Conservation (phyloP, 108 stramenopile genomes). For the Parietichytrium sp. region DNA sequence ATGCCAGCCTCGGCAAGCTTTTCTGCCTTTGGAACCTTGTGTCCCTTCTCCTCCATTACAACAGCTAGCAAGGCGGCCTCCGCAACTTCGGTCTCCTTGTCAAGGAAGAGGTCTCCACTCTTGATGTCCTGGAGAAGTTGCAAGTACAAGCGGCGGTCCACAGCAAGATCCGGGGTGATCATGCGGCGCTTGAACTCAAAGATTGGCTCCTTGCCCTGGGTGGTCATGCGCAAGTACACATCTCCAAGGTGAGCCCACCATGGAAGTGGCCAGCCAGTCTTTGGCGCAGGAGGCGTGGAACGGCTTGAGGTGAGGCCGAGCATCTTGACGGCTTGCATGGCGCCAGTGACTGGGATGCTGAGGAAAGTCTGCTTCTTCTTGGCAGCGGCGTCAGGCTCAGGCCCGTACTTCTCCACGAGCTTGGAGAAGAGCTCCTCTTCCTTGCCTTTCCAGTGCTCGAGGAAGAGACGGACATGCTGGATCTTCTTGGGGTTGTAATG, state of each 20-base stretch:
- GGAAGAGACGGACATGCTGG: not conserved
- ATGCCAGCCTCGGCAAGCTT: not conserved
- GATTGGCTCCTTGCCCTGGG: constrained; percentile 27
- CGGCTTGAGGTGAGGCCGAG: constrained; percentile 11
- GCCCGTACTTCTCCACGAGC: constrained; percentile 32
- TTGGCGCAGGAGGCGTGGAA: not conserved
- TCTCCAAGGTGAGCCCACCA: constrained; percentile 30
- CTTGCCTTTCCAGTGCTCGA: constrained; percentile 30
- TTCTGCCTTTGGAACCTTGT: constrained; percentile 4
- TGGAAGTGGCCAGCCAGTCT: constrained; percentile 22
- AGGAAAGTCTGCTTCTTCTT: not conserved
- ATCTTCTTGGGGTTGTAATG: constrained; percentile 26
- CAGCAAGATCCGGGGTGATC: not conserved
- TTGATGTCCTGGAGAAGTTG: constrained; percentile 22
- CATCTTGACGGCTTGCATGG: constrained; percentile 36
- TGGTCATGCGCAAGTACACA: constrained; percentile 34
- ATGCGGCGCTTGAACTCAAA: constrained; percentile 40
- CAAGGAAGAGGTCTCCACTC: not conserved
- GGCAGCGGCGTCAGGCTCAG: not conserved
- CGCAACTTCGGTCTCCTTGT: constrained; percentile 23
- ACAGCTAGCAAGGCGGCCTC: constrained; percentile 14
- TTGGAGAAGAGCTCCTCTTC: constrained; percentile 35
- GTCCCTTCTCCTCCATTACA: not conserved
- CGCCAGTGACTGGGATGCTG: constrained; percentile 1
- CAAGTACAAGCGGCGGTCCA: not conserved